phyloP scores from a whole-genome alignment of 1,284 basidiomycete genomes.

The Neotropicomus parvogracilis region DNA sequence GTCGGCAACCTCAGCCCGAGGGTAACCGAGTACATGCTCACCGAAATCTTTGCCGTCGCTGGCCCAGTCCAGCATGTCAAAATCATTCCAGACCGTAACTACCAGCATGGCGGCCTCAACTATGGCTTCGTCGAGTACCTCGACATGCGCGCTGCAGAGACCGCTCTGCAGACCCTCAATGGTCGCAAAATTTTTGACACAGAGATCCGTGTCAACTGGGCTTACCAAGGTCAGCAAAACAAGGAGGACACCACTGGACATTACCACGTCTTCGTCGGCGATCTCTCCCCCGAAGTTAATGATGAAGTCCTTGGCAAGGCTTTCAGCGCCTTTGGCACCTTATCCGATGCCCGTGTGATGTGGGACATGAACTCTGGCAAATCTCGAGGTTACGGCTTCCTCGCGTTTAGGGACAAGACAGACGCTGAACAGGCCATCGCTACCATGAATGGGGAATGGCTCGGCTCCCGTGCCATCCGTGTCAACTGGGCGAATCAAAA shows the following conservation, averaged over 20 bases:
- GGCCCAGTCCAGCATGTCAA: constrained; percentile 96
- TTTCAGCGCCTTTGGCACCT: constrained; percentile 89
- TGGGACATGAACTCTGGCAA: constrained; percentile 99
- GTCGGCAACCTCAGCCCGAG: constrained; percentile 94
- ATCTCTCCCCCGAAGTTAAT: constrained; percentile 96
- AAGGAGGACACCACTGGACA: constrained; percentile 96
- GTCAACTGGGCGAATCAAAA: constrained; percentile 99
- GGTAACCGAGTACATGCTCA: constrained; percentile 92
- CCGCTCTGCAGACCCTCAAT: constrained; percentile 93
- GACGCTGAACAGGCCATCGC: constrained; percentile 98
- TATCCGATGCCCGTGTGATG: constrained; percentile 98
- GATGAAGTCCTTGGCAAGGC: constrained; percentile 96
- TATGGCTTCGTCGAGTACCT: constrained; percentile 98
- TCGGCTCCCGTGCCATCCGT: constrained; percentile 94
- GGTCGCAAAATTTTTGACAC: constrained; percentile 98
- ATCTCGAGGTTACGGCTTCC: constrained; percentile 91
- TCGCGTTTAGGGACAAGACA: constrained; percentile 92
- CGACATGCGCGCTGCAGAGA: constrained; percentile 96
- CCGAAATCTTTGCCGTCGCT: constrained; percentile 93
- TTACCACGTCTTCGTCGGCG: constrained; percentile 97
- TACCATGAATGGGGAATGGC: constrained; percentile 99
- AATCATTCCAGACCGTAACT: constrained; percentile 98
- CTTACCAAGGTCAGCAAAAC: constrained; percentile 93
- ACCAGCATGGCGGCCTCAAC: constrained; percentile 95
- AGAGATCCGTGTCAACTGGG: constrained; percentile 97